These are phyloP conservation scores for Leucogyrophana mollusca DNA, from an alignment of 768 basidiomycete genomes.

Conservation along the genomic window DNA sequence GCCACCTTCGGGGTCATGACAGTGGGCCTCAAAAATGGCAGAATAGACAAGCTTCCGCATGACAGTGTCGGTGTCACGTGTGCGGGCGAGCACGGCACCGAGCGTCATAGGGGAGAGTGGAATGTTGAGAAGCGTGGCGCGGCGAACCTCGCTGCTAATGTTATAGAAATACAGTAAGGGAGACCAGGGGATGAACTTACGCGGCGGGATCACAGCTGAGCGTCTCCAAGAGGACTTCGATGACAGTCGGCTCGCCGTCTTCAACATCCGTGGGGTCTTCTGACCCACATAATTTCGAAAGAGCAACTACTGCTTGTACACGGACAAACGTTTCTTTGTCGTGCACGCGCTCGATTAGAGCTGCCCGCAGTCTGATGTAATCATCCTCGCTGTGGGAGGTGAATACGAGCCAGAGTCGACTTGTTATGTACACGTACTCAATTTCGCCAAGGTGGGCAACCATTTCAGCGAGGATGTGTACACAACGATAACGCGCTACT, in stretches of 20 bases:
- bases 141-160: slow-evolving; percentile 76
- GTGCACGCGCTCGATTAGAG: slow-evolving; percentile 66
- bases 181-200: slow-evolving; percentile 34
- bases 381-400: slow-evolving; percentile 63
- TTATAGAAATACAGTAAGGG: not conserved
- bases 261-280: slow-evolving; percentile 64
- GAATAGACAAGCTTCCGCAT: slow-evolving; percentile 76
- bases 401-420: not conserved
- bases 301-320: slow-evolving; percentile 74
- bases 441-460: slow-evolving; percentile 79
- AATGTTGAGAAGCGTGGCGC: slow-evolving; percentile 71
- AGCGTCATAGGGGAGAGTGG: slow-evolving; percentile 56
- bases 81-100: slow-evolving; percentile 67
- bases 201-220: slow-evolving; percentile 72
- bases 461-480: slow-evolving; percentile 77
- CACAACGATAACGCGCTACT: slow-evolving; percentile 74
- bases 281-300: slow-evolving; percentile 71
- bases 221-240: slow-evolving; percentile 64
- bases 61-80: slow-evolving; percentile 73
- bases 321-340: slow-evolving; percentile 83
- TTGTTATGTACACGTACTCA: slow-evolving; percentile 57
- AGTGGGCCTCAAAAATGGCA: slow-evolving; percentile 49
- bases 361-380: slow-evolving; percentile 57
- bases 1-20: slow-evolving; percentile 28
- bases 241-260: slow-evolving; percentile 41